Percentiles rank a stretch among this genome's conserved stretches.
These are phyloP conservation scores for Persicaria maculosa DNA, from an alignment of 148 eudicot species.

Conservation along the genomic window DNA sequence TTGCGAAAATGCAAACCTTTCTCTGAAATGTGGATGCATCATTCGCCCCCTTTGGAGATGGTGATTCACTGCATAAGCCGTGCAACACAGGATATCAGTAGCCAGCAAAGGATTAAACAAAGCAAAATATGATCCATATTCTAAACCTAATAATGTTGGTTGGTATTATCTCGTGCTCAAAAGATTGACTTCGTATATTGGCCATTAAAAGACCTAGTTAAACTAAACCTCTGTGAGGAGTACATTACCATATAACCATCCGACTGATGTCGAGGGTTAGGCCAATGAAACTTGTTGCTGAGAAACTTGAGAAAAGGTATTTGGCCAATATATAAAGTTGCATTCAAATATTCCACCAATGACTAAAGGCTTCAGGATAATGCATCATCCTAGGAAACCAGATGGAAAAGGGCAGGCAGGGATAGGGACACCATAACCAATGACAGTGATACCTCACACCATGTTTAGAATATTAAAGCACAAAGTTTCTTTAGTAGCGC, in stretches of 20 bases:
- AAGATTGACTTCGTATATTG: not conserved
- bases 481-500: not conserved
- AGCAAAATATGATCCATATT: not conserved
- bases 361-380: not conserved
- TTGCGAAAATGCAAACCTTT: conserved; percentile 54
- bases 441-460: not conserved
- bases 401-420: not conserved
- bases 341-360: not conserved
- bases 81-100: conserved; percentile 8
- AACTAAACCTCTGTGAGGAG: not conserved
- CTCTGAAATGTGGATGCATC: conserved; percentile 97
- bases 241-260: not conserved
- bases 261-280: not conserved
- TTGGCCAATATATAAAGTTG: not conserved
- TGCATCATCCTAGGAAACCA: not conserved
- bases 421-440: not conserved
- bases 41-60: conserved; percentile 94
- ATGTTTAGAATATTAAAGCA: not conserved
- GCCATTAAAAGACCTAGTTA: not conserved
- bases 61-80: conserved; percentile 72
- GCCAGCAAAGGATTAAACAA: not conserved
- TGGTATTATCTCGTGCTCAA: not conserved
- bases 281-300: not conserved
- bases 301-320: not conserved
- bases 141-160: not conserved